Conservation (phyloP, 257 asterid genomes). For the Leptodermis oblonga region DNA sequence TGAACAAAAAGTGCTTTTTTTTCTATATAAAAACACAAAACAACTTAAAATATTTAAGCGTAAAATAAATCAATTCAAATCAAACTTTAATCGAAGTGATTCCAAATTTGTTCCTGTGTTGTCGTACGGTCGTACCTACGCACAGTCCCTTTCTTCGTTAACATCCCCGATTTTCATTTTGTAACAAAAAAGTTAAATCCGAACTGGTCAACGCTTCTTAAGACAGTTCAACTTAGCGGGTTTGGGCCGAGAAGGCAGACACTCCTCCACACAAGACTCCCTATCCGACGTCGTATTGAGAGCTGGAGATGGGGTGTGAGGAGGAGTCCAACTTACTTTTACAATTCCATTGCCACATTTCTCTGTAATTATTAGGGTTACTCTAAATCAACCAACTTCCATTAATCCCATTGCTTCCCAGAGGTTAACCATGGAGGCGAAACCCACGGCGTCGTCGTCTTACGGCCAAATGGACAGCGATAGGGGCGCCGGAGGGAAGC, state of each 20-base stretch:
- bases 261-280: not conserved
- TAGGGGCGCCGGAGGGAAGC: conserved; percentile 46
- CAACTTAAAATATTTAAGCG: too few species aligned
- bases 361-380: conserved; percentile 11
- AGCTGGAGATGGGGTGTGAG: not conserved
- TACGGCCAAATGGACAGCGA: conserved; percentile 14
- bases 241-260: not conserved
- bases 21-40: too few species aligned
- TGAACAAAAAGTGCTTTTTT: too few species aligned
- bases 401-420: too few species aligned
- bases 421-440: conserved; percentile 17
- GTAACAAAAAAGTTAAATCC: too few species aligned
- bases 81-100: too few species aligned
- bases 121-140: too few species aligned
- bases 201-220: not conserved
- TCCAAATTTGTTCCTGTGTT: too few species aligned
- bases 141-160: too few species aligned
- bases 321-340: not conserved
- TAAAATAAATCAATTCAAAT: too few species aligned
- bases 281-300: not conserved
- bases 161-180: too few species aligned
- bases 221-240: conserved; percentile 8
- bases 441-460: conserved; percentile 22
- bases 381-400: not conserved
- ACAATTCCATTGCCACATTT: not conserved